Base-by-base conservation (phyloP, 1,284 basidiomycete species). In the Chalciporus sp. region DNA sequence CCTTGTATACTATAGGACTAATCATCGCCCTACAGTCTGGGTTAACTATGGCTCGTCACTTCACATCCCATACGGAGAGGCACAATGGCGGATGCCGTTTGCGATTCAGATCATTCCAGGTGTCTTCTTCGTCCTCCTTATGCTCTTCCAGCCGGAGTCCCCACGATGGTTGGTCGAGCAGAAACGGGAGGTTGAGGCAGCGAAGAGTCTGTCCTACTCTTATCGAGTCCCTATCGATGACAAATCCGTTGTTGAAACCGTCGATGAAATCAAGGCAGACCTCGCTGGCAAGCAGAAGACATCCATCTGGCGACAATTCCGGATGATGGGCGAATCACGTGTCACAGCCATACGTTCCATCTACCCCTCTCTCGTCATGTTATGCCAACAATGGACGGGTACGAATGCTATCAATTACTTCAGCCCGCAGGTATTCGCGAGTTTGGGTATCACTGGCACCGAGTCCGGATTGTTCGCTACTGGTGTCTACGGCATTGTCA, bases 331-430 rank as follows among this genome's bases (percentile, higher is more conserved):
- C 47, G 78, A 76, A 52, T 79, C 73, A 45, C 73, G 65, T 44
- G 59, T 59, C 45, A 80, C 72, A 55, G 76, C 71, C 51, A 62
- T 81, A 35, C 73, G 79, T 51, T 80, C 78, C 51, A 73, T 80
- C 52, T 80, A 83, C 40, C 81, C 82, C 12, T 74, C 76, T 0
- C 62, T 82, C 39, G 73, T 82, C 56, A 82, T 83, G 74, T 75
- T 80, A 55, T 76, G 77, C 58, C 82, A 84, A 67, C 81, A 84
- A 66, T 83, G 79, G 75, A 79, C 76, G 1, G 84, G 84, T 8
- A 82, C 83, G 43, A 85, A 85, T 61, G 76, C 79, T 0, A 81
- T 85, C 69, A 80, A 82, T 57, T 86, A 86, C 68, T 79, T 75
- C 52, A 76, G 74, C 55, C 78, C 78, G 0, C 61, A 74, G 37